Conservation (phyloP, 2,329 filamentous ascomycete genomes). For the Penicillium glabrum region DNA sequence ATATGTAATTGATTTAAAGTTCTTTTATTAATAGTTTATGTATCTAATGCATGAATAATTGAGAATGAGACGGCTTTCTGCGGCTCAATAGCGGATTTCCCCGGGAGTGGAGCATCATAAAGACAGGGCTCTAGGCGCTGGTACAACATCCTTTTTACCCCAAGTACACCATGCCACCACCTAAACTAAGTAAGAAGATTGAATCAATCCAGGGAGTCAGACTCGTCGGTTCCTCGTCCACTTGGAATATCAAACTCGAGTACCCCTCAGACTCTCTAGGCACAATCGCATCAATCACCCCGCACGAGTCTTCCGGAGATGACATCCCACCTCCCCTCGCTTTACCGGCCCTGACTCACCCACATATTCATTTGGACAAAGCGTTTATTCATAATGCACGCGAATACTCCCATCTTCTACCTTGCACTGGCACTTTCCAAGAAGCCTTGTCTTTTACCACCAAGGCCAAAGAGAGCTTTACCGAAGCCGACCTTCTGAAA, state of each 20-base stretch:
- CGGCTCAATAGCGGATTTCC: background rate
- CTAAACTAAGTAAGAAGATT: conserved; percentile 10
- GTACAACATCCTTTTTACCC: background rate
- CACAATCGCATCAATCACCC: conserved; percentile 28
- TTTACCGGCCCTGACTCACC: conserved; percentile 65
- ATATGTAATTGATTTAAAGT: background rate
- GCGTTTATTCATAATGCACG: conserved; percentile 39
- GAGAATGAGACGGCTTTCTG: background rate
- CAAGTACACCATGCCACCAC: conserved; percentile 9
- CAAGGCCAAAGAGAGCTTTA: conserved; percentile 64
- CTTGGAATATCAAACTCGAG: conserved; percentile 35
- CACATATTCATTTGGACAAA: conserved; percentile 69
- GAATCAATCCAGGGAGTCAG: conserved; percentile 27
- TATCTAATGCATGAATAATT: background rate
- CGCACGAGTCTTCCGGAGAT: conserved; percentile 13
- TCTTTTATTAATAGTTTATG: background rate
- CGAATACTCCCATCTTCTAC: conserved; percentile 59
- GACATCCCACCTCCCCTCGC: conserved; percentile 25
- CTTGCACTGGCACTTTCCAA: conserved; percentile 59
- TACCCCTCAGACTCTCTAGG: conserved; percentile 14
- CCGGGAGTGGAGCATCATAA: background rate
- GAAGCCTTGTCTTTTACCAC: conserved; percentile 63
- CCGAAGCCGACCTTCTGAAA: conserved; percentile 60
- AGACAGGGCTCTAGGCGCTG: background rate
- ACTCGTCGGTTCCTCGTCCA: conserved; percentile 27